Conservation (phyloP, 106 monocot genomes). For the Acanthochlamys bracteata region DNA sequence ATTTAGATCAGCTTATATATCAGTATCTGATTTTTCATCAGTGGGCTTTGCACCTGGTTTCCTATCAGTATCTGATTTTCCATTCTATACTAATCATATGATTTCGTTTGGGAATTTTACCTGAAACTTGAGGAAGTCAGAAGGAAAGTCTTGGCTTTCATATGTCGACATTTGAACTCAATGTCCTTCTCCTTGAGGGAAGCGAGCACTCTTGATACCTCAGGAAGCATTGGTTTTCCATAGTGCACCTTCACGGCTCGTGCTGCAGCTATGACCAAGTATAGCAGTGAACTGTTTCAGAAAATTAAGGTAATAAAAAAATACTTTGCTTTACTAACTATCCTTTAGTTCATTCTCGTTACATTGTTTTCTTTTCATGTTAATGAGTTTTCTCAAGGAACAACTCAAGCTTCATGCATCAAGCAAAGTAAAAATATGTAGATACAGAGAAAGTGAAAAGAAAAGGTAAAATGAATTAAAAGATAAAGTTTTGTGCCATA, state of each 20-base stretch:
- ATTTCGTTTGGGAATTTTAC: conserved; percentile 6
- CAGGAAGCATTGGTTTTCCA: conserved; percentile 45
- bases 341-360: too few species aligned
- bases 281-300: not conserved
- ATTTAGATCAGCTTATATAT: too few species aligned
- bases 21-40: too few species aligned
- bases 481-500: not conserved
- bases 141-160: conserved; percentile 18
- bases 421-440: not conserved
- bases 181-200: conserved; percentile 67
- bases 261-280: conserved; percentile 1
- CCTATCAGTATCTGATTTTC: too few species aligned
- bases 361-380: not conserved
- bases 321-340: not conserved
- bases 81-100: too few species aligned
- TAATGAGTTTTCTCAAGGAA: not conserved
- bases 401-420: not conserved
- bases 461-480: not conserved
- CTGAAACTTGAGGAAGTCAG: conserved; percentile 51
- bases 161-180: conserved; percentile 36
- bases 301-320: not conserved
- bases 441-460: not conserved
- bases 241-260: conserved; percentile 42
- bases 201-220: conserved; percentile 58
- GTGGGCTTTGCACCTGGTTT: too few species aligned